Evolutionary conservation across 139 green algal genomes (phyloP), one percentile per base, ranked within the genome.

Genomic region (Micractinium sp.): DNA sequence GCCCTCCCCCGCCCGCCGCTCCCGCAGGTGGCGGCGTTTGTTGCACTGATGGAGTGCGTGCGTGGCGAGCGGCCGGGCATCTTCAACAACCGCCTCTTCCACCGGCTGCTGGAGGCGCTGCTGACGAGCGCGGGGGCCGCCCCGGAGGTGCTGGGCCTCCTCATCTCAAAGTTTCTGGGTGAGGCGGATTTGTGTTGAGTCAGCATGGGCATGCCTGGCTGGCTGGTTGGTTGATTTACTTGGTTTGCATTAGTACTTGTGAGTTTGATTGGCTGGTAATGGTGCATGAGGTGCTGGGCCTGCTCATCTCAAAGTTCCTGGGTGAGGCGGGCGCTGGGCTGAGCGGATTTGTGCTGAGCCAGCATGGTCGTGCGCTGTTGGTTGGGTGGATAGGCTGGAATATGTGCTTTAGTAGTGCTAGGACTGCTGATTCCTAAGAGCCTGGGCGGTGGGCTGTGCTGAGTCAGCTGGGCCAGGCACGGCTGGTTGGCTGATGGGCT

Each of bases 11-110:
- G 12, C 63, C 14, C 18, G 63, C 20, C 63, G 9, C 63, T 71
- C 35, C 22, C 20, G 0, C 89, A 95, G 94, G 86, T 94, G 56
- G 83, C 90, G 7, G 92, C 93, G 15, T 60, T 94, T 31, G 39
- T 89, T 47, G 90, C 92, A 18, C 29, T 96, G 39, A 95, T 97
- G 94, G 94, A 96, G 86, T 87, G 91, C 19, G 92, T 95, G 74
- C 75, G 90, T 5, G 76, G 84, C 33, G 73, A 84, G 71, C 60
- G 74, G 41, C 35, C 73, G 23, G 83, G 83, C 47, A 78, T 82
- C 36, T 89, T 93, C 31, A 90, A 92, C 85, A 86, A 91, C 38
- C 18, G 67, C 12, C 88, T 97, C 39, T 97, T 91, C 87, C 36
- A 41, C 3, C 73, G 85, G 31, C 60, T 94, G n/a, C 53, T 96